These are phyloP conservation scores for Chlorella sorokiniana DNA, from an alignment of 139 green algal genomes.

Conservation along the genomic window DNA sequence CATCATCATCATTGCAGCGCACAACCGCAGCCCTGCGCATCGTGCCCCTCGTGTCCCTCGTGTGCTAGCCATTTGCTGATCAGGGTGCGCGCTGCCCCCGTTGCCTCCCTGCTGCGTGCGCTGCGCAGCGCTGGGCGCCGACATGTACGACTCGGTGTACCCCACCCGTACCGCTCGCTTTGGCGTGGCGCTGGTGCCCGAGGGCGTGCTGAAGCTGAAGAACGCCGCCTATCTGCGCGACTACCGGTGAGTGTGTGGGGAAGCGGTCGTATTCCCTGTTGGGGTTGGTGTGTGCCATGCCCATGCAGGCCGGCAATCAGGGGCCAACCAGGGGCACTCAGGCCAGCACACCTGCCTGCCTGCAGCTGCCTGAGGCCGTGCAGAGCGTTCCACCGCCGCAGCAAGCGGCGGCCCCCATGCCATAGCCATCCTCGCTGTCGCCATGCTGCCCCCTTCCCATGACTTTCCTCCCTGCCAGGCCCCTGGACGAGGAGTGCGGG, in stretches of 20 bases:
- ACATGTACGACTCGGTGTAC: conserved; percentile 98
- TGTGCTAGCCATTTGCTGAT: background rate
- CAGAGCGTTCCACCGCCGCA: no score
- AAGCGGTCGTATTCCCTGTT: background rate
- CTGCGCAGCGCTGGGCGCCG: conserved; percentile 77
- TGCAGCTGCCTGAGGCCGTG: no score
- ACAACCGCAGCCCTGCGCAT: background rate
- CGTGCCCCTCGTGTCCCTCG: background rate
- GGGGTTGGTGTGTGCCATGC: background rate
- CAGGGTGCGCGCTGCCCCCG: background rate
- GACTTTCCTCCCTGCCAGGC: conserved; percentile 39
- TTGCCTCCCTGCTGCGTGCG: background rate
- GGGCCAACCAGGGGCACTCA: no score
- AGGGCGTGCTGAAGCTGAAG: conserved; percentile 85
- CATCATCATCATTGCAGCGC: background rate
- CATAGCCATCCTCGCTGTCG: no score
- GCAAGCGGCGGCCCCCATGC: no score
- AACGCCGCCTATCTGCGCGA: conserved; percentile 63
- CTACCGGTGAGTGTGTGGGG: conserved; percentile 46
- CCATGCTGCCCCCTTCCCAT: no score
- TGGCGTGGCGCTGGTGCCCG: conserved; percentile 87
- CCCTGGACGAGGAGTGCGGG: conserved; percentile 74
- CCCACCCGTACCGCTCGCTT: conserved; percentile 95
- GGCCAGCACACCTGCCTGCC: background rate
- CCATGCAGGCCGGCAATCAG: background rate